Evolutionary conservation across 106 monocot species (phyloP).

Genomic region (Allium fistulosum): DNA sequence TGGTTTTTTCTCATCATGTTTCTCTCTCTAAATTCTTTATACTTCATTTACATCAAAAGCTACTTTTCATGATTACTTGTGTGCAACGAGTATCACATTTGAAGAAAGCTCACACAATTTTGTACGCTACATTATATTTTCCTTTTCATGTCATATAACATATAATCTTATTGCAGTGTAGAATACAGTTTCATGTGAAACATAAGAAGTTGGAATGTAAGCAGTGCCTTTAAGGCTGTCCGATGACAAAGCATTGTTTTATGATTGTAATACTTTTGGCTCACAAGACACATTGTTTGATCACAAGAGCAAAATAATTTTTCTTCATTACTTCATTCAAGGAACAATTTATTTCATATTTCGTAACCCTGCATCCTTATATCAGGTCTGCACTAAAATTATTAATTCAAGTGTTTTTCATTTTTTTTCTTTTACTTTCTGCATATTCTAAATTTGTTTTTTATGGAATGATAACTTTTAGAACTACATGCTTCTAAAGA

Average conservation of each 20-base stretch:
- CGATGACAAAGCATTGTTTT: constrained; percentile 78
- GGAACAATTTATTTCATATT: constrained; percentile 96
- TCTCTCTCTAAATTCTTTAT: too few species aligned
- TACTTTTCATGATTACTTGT: too few species aligned
- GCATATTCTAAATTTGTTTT: too few species aligned
- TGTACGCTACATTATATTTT: too few species aligned
- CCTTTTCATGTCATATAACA: not conserved
- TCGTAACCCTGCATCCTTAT: constrained; percentile 66
- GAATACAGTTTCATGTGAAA: constrained; percentile 57
- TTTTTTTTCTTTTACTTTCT: too few species aligned
- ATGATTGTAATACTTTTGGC: constrained; percentile 54
- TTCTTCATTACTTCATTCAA: constrained; percentile 58
- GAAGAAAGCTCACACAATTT: too few species aligned
- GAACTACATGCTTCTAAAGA: too few species aligned
- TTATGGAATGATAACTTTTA: too few species aligned
- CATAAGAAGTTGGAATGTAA: constrained; percentile 67
- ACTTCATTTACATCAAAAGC: too few species aligned
- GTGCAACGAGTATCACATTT: too few species aligned
- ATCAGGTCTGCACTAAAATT: constrained; percentile 34
- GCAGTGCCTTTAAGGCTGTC: constrained; percentile 79
- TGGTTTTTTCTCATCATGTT: too few species aligned
- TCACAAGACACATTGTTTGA: constrained; percentile 90
- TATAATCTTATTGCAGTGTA: constrained; percentile 6
- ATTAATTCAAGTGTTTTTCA: not conserved
- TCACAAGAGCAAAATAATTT: constrained; percentile 67